Evolutionary conservation across 1,139 yeast genomes (phyloP).

Genomic region (Magnusiomyces paraingens): DNA sequence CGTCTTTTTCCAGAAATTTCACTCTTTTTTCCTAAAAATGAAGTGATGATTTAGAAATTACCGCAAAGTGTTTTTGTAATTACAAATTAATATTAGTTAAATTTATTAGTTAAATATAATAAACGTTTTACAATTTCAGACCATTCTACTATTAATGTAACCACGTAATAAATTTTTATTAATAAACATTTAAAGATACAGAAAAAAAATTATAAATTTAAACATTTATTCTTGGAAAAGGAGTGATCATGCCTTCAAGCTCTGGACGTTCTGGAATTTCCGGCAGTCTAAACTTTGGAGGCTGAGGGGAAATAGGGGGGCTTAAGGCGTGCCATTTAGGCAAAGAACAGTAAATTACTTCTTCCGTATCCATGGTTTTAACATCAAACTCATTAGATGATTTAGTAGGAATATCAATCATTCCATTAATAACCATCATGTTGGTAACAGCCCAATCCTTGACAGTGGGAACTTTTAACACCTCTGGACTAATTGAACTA

Average conservation of each 20-base stretch:
- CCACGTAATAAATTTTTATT: no score
- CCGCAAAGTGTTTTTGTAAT: no score
- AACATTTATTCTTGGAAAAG: background rate
- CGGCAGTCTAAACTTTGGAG: slow-evolving; percentile 13
- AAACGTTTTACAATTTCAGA: no score
- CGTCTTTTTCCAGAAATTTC: no score
- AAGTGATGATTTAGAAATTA: no score
- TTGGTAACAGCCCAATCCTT: background rate
- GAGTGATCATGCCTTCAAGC: background rate
- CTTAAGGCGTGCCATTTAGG: slow-evolving; percentile 7
- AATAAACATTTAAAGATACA: no score
- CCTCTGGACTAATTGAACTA: background rate
- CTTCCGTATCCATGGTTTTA: background rate
- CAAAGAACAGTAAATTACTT: background rate
- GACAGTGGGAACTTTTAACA: background rate
- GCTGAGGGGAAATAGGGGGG: slow-evolving; percentile 11
- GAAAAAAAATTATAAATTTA: no score
- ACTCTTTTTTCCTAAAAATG: no score
- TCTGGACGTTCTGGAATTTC: slow-evolving; percentile 16
- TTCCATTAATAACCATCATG: background rate
- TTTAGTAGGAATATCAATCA: background rate
- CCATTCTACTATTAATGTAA: no score
- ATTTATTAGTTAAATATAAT: no score
- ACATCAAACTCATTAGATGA: background rate
- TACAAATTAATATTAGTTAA: no score